Conservation (phyloP, 2,329 filamentous ascomycete species). For the Paecilomyces niveus region DNA sequence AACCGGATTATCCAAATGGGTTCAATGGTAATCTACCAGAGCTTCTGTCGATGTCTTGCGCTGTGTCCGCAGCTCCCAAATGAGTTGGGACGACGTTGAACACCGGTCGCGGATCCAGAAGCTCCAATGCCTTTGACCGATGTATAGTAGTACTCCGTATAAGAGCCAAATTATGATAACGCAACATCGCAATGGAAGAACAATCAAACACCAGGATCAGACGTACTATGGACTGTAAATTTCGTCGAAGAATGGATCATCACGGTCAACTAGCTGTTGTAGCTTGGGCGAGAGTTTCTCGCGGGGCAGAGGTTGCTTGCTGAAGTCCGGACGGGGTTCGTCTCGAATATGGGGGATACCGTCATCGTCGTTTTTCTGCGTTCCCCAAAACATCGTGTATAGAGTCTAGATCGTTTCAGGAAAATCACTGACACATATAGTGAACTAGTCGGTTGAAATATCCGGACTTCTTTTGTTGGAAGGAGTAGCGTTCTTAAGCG, state of each 20-base stretch:
- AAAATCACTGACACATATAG: conserved; percentile 1
- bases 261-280: conserved; percentile 50
- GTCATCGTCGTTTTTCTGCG: conserved; percentile 14
- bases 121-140: background rate
- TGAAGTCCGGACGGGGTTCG: conserved; percentile 22
- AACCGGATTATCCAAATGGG: background rate
- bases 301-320: conserved; percentile 37
- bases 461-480: conserved; percentile 1
- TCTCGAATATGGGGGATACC: conserved; percentile 8
- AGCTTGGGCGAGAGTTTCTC: conserved; percentile 48
- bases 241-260: conserved; percentile 71
- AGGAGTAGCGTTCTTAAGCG: background rate
- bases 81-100: background rate
- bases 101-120: background rate
- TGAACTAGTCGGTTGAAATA: background rate
- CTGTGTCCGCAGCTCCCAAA: background rate
- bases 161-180: background rate
- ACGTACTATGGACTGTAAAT: conserved; percentile 73
- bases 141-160: background rate
- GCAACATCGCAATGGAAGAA: background rate
- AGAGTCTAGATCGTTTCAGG: background rate
- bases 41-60: background rate
- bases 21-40: background rate
- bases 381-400: conserved; percentile 26
- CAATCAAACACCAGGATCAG: background rate